Evolutionary conservation across 257 asterid species (phyloP).

Genomic region (Penstemon davidsonii): DNA sequence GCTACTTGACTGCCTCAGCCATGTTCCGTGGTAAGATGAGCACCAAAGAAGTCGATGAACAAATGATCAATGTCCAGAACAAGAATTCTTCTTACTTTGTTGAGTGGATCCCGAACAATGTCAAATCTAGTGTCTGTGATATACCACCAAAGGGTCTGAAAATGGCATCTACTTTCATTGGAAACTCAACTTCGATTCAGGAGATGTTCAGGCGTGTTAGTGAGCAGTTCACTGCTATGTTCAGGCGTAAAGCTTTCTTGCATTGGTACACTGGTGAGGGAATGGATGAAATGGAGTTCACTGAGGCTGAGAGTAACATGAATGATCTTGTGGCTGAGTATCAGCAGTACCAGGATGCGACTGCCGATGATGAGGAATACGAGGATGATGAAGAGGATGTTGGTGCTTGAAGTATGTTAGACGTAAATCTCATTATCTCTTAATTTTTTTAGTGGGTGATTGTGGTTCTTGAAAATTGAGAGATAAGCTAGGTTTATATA

Average conservation of each 20-base stretch:
- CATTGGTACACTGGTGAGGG: constrained; percentile 49
- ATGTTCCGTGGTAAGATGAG: constrained; percentile 52
- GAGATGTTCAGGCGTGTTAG: constrained; percentile 58
- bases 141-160: constrained; percentile 48
- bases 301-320: constrained; percentile 46
- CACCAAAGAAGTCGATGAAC: constrained; percentile 45
- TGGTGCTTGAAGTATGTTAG: constrained; percentile 29
- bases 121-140: constrained; percentile 49
- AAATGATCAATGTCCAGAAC: constrained; percentile 42
- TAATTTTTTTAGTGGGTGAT: constrained; percentile 24
- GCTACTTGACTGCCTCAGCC: constrained; percentile 39
- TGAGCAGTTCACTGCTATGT: constrained; percentile 49
- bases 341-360: constrained; percentile 56
- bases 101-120: constrained; percentile 48
- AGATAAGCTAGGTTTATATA: constrained; percentile 14
- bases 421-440: constrained; percentile 25
- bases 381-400: constrained; percentile 39
- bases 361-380: constrained; percentile 42
- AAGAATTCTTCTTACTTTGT: constrained; percentile 42
- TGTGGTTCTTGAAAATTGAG: constrained; percentile 10
- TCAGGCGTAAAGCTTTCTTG: constrained; percentile 52
- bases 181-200: constrained; percentile 50
- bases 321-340: constrained; percentile 53
- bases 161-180: constrained; percentile 49
- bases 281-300: constrained; percentile 45